A percentile compares a stretch with the other conserved stretches of the same genome.
These are phyloP conservation scores for Penicillium nordicum DNA, from an alignment of 2,329 filamentous ascomycete species.

Conservation along the genomic window DNA sequence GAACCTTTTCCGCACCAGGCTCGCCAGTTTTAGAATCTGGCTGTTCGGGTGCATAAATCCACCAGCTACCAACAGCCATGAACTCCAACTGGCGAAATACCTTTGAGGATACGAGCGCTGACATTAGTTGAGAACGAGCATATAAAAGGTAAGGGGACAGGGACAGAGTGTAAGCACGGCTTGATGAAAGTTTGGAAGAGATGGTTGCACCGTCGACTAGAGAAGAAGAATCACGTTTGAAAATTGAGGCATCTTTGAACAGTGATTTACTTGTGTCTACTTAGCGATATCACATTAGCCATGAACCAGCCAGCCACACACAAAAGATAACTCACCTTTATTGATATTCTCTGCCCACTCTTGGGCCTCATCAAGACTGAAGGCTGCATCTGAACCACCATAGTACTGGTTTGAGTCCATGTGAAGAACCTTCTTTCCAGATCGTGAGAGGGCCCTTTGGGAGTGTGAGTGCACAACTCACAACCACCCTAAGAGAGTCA, in stretches of 20 bases:
- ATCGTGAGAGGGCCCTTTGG: constrained; percentile 81
- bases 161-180: constrained; percentile 76
- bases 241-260: constrained; percentile 41
- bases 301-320: constrained; percentile 8
- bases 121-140: constrained; percentile 72
- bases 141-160: constrained; percentile 86
- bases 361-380: constrained; percentile 78
- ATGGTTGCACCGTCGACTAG: background rate
- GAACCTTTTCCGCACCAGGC: constrained; percentile 27
- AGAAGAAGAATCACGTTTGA: constrained; percentile 10
- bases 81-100: constrained; percentile 91
- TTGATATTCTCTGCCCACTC: constrained; percentile 61
- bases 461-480: constrained; percentile 50
- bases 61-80: constrained; percentile 88
- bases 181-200: constrained; percentile 39
- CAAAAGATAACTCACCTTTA: constrained; percentile 31
- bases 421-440: constrained; percentile 86
- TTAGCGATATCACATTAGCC: constrained; percentile 21
- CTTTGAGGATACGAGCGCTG: constrained; percentile 80
- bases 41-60: constrained; percentile 55
- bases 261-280: constrained; percentile 35
- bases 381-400: constrained; percentile 77
- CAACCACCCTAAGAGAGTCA: constrained; percentile 11
- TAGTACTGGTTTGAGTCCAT: constrained; percentile 86
- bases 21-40: constrained; percentile 11